A percentile compares a stretch with the other conserved stretches of the same genome.
These are phyloP conservation scores for Tylopilus felleus DNA, from an alignment of 768 basidiomycete species.

Conservation along the genomic window DNA sequence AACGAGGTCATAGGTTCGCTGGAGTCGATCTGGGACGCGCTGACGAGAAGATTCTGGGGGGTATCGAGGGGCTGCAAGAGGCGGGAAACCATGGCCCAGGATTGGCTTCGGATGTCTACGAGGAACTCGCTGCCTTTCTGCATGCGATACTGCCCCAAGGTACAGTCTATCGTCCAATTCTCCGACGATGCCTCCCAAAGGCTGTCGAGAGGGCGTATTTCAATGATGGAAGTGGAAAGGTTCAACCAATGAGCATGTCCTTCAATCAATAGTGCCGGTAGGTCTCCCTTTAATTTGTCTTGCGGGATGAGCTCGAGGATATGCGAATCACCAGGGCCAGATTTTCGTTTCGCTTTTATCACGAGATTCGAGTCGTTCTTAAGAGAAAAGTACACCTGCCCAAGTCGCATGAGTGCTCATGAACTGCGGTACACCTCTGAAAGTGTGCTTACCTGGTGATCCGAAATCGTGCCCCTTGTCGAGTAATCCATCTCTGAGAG, in stretches of 20 bases:
- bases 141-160: background rate
- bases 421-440: background rate
- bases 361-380: background rate
- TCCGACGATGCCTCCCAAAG: background rate
- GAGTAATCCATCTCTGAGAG: conserved; percentile 26
- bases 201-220: background rate
- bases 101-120: conserved; percentile 23
- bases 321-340: background rate
- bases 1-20: background rate
- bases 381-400: conserved; percentile 25
- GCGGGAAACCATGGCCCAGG: conserved; percentile 28
- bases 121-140: background rate
- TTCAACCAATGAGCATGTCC: background rate
- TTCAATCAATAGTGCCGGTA: background rate
- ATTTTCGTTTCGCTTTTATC: background rate
- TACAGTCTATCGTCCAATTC: background rate
- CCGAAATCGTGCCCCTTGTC: conserved; percentile 13
- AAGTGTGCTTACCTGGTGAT: conserved; percentile 16
- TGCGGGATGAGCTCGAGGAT: background rate
- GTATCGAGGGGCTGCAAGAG: conserved; percentile 26
- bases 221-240: background rate
- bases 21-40: background rate
- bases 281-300: background rate
- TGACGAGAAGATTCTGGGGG: conserved; percentile 23
- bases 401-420: background rate